Conservation (phyloP, 331 rosid genomes). For the Erythrophleum ivorense region DNA sequence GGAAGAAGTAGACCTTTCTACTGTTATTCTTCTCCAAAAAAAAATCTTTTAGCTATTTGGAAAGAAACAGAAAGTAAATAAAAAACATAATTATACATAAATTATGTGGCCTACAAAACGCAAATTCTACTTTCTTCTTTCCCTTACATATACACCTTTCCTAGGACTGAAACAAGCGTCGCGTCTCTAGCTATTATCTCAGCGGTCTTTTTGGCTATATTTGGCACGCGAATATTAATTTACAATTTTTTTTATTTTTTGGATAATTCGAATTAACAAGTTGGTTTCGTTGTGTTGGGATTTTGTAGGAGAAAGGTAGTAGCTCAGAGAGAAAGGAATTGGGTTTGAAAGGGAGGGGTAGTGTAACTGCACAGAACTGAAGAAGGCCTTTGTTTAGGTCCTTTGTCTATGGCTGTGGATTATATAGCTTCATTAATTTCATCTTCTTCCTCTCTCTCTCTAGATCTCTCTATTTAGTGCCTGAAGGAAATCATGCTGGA, state of each 20-base stretch:
- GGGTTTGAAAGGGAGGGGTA: slow-evolving; percentile 46
- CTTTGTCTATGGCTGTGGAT: slow-evolving; percentile 53
- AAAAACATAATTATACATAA: not conserved
- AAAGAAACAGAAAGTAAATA: not conserved
- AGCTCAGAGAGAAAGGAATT: slow-evolving; percentile 48
- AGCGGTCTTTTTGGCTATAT: too few species aligned
- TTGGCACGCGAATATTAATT: not conserved
- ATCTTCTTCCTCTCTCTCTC: not conserved
- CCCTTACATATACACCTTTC: not conserved
- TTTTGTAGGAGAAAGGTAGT: slow-evolving; percentile 49
- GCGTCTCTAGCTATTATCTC: not conserved
- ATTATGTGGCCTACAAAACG: not conserved
- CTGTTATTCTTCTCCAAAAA: not conserved
- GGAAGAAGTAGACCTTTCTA: slow-evolving; percentile 21
- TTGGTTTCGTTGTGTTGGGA: not conserved
- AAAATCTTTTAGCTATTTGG: not conserved
- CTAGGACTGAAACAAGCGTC: not conserved
- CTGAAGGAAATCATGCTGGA: not conserved
- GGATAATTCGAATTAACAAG: slow-evolving; percentile 11
- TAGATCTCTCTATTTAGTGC: not conserved
- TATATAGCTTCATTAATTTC: slow-evolving; percentile 40
- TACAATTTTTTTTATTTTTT: not conserved
- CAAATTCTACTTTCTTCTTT: not conserved
- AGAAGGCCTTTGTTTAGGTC: slow-evolving; percentile 68
- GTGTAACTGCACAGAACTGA: slow-evolving; percentile 51